Conservation (phyloP, 75 land plant genomes). For the Cupressus sempervirens region DNA sequence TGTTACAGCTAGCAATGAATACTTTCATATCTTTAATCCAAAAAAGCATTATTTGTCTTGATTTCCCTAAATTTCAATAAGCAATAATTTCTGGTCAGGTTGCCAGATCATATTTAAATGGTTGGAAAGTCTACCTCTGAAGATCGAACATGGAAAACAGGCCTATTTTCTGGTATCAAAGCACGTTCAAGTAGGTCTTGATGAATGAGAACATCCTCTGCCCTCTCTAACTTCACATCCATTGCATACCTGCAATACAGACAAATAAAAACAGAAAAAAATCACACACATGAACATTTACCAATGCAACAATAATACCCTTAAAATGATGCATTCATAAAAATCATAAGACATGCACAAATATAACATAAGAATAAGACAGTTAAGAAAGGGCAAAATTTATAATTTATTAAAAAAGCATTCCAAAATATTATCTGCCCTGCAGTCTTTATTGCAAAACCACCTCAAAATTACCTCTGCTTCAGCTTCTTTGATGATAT, state of each 20-base stretch:
- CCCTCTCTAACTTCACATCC: constrained; percentile 71
- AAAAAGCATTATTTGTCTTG: neutral
- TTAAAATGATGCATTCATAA: neutral
- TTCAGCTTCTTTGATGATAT: neutral
- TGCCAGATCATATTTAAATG: neutral
- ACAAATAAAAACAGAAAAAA: constrained; percentile 2
- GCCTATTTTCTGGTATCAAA: constrained; percentile 42
- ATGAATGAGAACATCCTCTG: constrained; percentile 72
- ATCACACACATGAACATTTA: neutral
- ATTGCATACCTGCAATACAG: constrained; percentile 54
- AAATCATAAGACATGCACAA: neutral
- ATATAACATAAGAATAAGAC: neutral
- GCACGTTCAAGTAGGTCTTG: constrained; percentile 52
- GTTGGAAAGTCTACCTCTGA: constrained; percentile 29
- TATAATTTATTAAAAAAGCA: neutral
- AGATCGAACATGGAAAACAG: constrained; percentile 38
- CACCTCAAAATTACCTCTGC: neutral
- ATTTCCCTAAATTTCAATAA: neutral
- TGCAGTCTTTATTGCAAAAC: neutral
- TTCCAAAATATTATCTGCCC: neutral
- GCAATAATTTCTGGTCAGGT: neutral
- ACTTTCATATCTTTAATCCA: neutral
- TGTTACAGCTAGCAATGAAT: neutral
- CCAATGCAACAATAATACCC: neutral
- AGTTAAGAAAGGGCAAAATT: neutral